phyloP scores from a whole-genome alignment of 331 rosid species.

The Acacia pycnantha region DNA sequence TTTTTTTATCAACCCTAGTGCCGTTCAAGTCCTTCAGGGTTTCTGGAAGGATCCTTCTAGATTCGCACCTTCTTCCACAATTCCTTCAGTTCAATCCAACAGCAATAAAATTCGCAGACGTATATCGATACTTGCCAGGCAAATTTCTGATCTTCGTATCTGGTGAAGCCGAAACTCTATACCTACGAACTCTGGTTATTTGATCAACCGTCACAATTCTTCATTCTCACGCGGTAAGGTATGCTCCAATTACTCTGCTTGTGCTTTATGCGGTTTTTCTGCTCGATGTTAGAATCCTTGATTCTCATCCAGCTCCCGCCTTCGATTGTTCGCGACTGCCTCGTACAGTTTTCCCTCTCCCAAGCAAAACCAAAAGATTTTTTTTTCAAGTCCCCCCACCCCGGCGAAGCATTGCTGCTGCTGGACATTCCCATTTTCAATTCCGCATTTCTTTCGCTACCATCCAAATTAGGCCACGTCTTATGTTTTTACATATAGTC shows the following conservation, averaged over 20 bases:
- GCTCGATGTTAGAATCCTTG: not conserved
- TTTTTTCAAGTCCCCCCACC: too few species aligned
- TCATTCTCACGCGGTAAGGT: not conserved
- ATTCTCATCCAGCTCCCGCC: too few species aligned
- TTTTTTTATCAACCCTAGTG: too few species aligned
- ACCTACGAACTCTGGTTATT: not conserved
- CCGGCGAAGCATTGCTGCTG: too few species aligned
- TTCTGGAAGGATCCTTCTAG: not conserved
- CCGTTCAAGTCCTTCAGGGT: too few species aligned
- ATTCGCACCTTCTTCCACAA: not conserved
- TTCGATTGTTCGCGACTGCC: too few species aligned
- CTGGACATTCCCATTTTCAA: not conserved
- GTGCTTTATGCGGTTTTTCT: not conserved
- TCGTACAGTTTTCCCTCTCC: too few species aligned
- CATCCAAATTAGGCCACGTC: not conserved
- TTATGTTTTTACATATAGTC: not conserved
- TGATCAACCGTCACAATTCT: not conserved
- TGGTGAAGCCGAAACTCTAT: not conserved
- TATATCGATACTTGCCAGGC: not conserved
- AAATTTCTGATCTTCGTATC: not conserved
- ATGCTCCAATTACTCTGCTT: not conserved
- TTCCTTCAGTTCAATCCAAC: not conserved
- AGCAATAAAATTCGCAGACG: not conserved
- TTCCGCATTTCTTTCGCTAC: not conserved
- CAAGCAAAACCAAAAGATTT: too few species aligned